Evolutionary conservation across 78 protist genomes (phyloP).

Genomic region (Dictyostelium capitatum): DNA sequence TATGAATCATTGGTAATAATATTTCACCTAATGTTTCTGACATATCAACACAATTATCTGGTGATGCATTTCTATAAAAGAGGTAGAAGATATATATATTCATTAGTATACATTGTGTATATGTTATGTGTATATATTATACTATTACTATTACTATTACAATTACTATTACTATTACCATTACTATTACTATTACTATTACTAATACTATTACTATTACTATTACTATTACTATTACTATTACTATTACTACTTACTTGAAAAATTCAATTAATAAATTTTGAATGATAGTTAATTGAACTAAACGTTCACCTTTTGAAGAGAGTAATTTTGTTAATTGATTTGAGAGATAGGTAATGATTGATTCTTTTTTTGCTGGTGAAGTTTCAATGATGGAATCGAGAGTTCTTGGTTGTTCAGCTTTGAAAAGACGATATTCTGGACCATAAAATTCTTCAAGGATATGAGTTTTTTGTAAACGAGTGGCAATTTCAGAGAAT

Average conservation of each 20-base stretch:
- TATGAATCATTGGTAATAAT: slow-evolving; percentile 78
- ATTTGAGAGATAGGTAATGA: slow-evolving; percentile 26
- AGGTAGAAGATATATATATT: too few relatives aligned
- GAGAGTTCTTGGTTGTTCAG: slow-evolving; percentile 34
- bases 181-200: too few relatives aligned
- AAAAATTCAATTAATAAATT: slow-evolving; percentile 15
- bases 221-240: too few relatives aligned
- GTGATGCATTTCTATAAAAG: slow-evolving; percentile 29
- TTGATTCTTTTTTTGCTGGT: slow-evolving; percentile 41
- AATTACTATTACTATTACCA: too few relatives aligned
- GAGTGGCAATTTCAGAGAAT: slow-evolving; percentile 55
- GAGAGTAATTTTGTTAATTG: slow-evolving; percentile 21
- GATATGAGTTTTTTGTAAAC: slow-evolving; percentile 32
- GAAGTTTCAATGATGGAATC: slow-evolving; percentile 4
- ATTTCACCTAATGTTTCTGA: slow-evolving; percentile 66
- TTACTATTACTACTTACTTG: neutral
- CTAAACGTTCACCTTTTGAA: slow-evolving; percentile 66
- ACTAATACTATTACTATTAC: too few relatives aligned
- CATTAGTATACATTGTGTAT: too few relatives aligned
- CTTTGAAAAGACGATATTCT: slow-evolving; percentile 76
- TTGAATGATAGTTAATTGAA: slow-evolving; percentile 61
- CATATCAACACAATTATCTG: slow-evolving; percentile 51
- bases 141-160: too few relatives aligned
- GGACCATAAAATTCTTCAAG: slow-evolving; percentile 81
- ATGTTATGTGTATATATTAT: too few relatives aligned